A percentile compares a stretch with the other conserved stretches of the same genome.
These are phyloP conservation scores for Rhodamnia argentea DNA, from an alignment of 345 rosid genomes.

Conservation along the genomic window DNA sequence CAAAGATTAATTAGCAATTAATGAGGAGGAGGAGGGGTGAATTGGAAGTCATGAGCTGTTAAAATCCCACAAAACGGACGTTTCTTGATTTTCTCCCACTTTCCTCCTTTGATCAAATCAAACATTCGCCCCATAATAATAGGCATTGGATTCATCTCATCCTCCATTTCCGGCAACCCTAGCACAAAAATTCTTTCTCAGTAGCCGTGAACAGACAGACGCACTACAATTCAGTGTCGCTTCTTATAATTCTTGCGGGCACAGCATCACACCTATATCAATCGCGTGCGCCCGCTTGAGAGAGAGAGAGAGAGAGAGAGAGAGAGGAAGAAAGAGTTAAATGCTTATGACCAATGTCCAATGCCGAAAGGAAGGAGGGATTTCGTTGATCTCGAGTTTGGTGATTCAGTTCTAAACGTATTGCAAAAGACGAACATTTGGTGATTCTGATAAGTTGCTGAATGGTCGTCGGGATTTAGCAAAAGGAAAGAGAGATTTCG, in stretches of 20 bases:
- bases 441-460: neutral
- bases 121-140: neutral
- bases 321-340: too few species aligned
- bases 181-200: neutral
- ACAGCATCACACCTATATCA: neutral
- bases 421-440: neutral
- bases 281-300: neutral
- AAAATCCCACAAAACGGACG: neutral
- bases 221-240: neutral
- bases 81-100: neutral
- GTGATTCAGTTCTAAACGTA: too few species aligned
- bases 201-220: neutral
- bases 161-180: neutral
- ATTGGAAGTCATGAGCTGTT: neutral
- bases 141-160: neutral
- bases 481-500: neutral
- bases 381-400: too few species aligned
- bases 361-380: neutral
- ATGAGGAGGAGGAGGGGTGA: neutral
- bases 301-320: too few species aligned
- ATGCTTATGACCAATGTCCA: neutral
- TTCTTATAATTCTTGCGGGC: neutral
- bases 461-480: neutral
- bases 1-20: neutral
- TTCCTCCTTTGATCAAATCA: neutral